These are phyloP conservation scores for Marasmius oreades DNA, from an alignment of 1,284 basidiomycete species.

Conservation along the genomic window DNA sequence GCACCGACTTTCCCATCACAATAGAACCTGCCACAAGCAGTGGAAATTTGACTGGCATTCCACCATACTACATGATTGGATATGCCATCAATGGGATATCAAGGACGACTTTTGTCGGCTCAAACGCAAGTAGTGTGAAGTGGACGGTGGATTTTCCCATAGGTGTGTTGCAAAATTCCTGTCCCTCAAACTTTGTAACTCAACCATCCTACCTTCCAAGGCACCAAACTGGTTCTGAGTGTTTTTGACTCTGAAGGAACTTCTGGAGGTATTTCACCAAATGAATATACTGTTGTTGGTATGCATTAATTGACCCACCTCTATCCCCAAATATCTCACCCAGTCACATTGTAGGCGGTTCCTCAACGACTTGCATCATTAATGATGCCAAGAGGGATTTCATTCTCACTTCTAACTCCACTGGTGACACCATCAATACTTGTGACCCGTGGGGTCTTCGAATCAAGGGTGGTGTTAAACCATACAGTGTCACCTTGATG, in stretches of 20 bases:
- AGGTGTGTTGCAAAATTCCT: constrained; percentile 31
- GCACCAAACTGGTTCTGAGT: constrained; percentile 36
- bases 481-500: constrained; percentile 44
- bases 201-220: constrained; percentile 29
- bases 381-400: constrained; percentile 28
- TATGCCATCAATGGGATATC: constrained; percentile 39
- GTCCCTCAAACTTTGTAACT: not conserved
- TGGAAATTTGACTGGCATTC: constrained; percentile 22
- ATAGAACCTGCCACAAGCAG: constrained; percentile 7
- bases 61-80: constrained; percentile 50
- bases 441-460: constrained; percentile 46
- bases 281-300: constrained; percentile 34
- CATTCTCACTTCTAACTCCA: constrained; percentile 39
- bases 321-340: too few species aligned
- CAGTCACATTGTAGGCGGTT: too few species aligned
- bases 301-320: too few species aligned
- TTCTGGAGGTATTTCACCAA: constrained; percentile 35
- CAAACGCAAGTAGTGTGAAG: constrained; percentile 31
- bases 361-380: constrained; percentile 33
- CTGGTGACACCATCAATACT: constrained; percentile 32
- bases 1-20: constrained; percentile 6
- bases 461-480: constrained; percentile 41
- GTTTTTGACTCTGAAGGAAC: constrained; percentile 42
- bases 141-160: constrained; percentile 43
- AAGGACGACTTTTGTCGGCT: constrained; percentile 36